Percentiles rank a stretch among this genome's conserved stretches.
phyloP scores from a whole-genome alignment of 441 rosid genomes.

The Eugenia klotzschiana region DNA sequence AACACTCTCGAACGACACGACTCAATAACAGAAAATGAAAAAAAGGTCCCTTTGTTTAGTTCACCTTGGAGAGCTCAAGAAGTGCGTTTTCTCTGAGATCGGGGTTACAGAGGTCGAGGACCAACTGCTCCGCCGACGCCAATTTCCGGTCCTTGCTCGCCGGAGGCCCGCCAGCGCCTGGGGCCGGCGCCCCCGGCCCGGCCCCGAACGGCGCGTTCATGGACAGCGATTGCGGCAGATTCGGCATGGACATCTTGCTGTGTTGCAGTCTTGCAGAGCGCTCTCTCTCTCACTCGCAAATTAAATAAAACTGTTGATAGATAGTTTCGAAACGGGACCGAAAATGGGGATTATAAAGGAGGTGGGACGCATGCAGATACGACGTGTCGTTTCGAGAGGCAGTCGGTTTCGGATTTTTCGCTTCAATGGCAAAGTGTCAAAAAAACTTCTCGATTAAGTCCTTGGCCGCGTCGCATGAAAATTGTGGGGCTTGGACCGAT shows the following conservation, averaged over 20 bases:
- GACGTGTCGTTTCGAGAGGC: not conserved
- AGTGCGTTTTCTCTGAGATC: conserved; percentile 96
- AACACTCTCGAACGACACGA: not conserved
- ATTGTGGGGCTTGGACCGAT: no score
- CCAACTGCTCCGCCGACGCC: conserved; percentile 91
- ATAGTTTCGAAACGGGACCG: not conserved
- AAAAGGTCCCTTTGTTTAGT: not conserved
- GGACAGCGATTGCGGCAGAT: conserved; percentile 34
- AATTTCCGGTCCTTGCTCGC: conserved; percentile 74
- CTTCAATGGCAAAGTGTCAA: not conserved
- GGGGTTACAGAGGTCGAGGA: conserved; percentile 92
- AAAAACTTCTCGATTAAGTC: not conserved
- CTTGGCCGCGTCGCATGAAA: no score
- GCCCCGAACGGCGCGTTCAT: conserved; percentile 27
- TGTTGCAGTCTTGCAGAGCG: not conserved
- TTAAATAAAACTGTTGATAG: not conserved
- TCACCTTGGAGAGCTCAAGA: conserved; percentile 87
- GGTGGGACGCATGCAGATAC: not conserved
- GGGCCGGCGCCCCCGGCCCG: conserved; percentile 20
- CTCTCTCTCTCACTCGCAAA: not conserved
- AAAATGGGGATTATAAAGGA: not conserved
- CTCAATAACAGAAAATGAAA: not conserved
- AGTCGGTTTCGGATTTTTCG: not conserved
- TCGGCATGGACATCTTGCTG: conserved; percentile 7
- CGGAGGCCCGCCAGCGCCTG: conserved; percentile 28